A percentile compares a stretch with the other conserved stretches of the same genome.
Conservation (phyloP, 2,329 filamentous ascomycete species). For the Cercospora sp. region DNA sequence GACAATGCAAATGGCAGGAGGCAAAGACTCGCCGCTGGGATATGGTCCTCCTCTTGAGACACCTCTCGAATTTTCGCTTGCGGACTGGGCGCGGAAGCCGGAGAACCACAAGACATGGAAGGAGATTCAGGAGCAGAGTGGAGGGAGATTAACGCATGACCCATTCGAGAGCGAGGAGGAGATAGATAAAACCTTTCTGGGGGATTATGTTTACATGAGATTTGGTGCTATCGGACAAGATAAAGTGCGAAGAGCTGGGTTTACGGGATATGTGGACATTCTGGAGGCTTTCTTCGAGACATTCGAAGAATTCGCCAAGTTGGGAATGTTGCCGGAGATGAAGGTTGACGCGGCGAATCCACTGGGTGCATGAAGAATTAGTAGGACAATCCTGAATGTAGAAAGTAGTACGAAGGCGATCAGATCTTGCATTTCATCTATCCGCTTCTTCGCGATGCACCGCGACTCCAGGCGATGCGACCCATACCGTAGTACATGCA, state of each 20-base stretch:
- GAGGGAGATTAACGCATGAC: not conserved
- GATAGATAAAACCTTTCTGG: not conserved
- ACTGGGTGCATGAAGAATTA: not conserved
- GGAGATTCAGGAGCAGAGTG: not conserved
- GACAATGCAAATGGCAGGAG: too few relatives aligned
- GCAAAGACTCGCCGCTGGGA: constrained; percentile 5
- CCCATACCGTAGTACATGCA: constrained; percentile 4
- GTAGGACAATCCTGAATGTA: not conserved
- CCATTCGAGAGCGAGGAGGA: not conserved
- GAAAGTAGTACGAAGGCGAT: not conserved
- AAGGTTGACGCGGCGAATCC: constrained; percentile 3
- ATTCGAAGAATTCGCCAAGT: not conserved
- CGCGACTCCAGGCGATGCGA: constrained; percentile 3
- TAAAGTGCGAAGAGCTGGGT: constrained; percentile 7
- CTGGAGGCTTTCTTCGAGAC: constrained; percentile 8
- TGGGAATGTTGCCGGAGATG: constrained; percentile 12
- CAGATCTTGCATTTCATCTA: constrained; percentile 10
- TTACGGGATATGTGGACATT: constrained; percentile 11
- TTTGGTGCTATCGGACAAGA: not conserved
- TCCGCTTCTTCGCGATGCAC: constrained; percentile 5
- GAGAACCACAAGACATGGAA: constrained; percentile 6
- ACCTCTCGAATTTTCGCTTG: not conserved
- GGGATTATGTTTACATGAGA: not conserved
- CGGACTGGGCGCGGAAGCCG: not conserved
- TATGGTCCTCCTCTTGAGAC: not conserved